A percentile compares a stretch with the other conserved stretches of the same genome.
These are phyloP conservation scores for Rhizopogon salebrosus DNA, from an alignment of 768 basidiomycete genomes.

Conservation along the genomic window DNA sequence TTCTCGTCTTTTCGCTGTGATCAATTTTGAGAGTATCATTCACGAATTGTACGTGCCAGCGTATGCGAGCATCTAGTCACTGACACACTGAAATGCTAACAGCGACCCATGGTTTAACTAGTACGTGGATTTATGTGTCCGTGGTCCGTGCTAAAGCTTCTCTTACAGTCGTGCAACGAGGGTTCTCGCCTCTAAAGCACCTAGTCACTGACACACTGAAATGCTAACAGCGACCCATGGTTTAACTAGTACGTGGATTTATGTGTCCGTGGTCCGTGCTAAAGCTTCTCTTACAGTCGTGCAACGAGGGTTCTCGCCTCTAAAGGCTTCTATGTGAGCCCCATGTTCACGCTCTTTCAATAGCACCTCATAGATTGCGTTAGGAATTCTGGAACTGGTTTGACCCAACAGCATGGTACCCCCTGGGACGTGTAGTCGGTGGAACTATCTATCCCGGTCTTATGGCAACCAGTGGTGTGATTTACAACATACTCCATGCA, in stretches of 20 bases:
- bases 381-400: slow-evolving; percentile 99
- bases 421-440: slow-evolving; percentile 95
- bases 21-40: slow-evolving; percentile 98
- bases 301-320: slow-evolving; percentile 88
- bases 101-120: slow-evolving; percentile 99
- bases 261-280: background rate
- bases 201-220: too few species aligned
- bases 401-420: slow-evolving; percentile 99
- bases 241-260: slow-evolving; percentile 85
- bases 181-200: slow-evolving; percentile 84
- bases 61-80: background rate
- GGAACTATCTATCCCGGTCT: slow-evolving; percentile 98
- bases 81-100: slow-evolving; percentile 1
- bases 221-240: slow-evolving; percentile 82
- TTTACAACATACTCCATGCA: slow-evolving; percentile 85
- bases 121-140: slow-evolving; percentile 43
- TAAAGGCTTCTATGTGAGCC: slow-evolving; percentile 90
- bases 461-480: slow-evolving; percentile 97
- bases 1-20: slow-evolving; percentile 93
- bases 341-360: background rate
- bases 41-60: slow-evolving; percentile 85
- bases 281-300: slow-evolving; percentile 48
- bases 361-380: slow-evolving; percentile 4
- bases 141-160: background rate
- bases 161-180: slow-evolving; percentile 78